Percentiles rank a stretch among this genome's conserved stretches.
Conservation (phyloP, 352 stramenopile species). For the Pilasporangium apinafurcum region DNA sequence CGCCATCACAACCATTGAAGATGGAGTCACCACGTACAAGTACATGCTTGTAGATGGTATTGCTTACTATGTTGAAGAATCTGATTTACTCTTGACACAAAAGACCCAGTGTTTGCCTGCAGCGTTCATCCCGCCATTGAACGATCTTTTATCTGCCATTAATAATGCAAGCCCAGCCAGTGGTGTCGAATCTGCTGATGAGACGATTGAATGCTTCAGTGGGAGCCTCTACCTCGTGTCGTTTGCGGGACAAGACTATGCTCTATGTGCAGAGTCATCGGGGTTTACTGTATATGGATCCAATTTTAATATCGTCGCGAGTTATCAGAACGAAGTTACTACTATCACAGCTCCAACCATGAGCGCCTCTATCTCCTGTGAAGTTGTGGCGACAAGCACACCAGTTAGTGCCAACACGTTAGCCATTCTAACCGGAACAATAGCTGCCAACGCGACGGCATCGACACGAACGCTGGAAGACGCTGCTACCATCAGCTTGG, state of each 20-base stretch:
- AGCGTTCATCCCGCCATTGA: too few species aligned
- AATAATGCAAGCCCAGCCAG: background rate
- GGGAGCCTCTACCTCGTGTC: background rate
- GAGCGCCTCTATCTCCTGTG: constrained; percentile 6
- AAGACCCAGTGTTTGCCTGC: too few species aligned
- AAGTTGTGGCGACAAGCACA: background rate
- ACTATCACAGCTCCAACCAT: background rate
- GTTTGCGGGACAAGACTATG: constrained; percentile 35
- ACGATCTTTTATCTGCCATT: too few species aligned
- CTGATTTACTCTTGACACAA: too few species aligned
- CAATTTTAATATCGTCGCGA: constrained; percentile 32
- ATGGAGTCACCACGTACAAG: too few species aligned
- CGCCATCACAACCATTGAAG: too few species aligned
- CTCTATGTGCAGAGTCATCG: constrained; percentile 19
- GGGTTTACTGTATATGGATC: constrained; percentile 34
- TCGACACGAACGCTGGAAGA: background rate
- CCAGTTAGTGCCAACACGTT: constrained; percentile 8
- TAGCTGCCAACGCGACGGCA: too few species aligned
- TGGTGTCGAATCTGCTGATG: background rate
- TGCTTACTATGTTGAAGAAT: too few species aligned
- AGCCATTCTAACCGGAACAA: too few species aligned
- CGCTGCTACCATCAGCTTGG: constrained; percentile 10
- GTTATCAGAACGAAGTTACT: constrained; percentile 9
- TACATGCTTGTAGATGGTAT: too few species aligned
- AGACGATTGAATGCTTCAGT: background rate